Percentiles rank a stretch among this genome's conserved stretches.
phyloP scores from a whole-genome alignment of 768 basidiomycete species.

The Sporobolomyces roseus region DNA sequence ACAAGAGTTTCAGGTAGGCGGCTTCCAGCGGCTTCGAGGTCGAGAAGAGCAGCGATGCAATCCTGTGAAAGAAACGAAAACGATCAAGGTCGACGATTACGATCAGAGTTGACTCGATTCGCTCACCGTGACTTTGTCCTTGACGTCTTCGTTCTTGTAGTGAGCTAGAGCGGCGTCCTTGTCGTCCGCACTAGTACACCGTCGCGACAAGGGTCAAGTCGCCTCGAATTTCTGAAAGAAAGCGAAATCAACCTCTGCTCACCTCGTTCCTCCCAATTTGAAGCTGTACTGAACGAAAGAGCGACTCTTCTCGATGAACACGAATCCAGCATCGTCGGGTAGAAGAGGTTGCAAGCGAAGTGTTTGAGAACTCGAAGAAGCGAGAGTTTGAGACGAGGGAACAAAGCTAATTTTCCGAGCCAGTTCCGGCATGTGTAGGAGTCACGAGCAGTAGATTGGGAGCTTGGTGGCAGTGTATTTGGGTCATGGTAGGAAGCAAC shows the following conservation, averaged over 20 bases:
- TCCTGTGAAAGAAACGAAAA: neutral
- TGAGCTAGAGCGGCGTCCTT: neutral
- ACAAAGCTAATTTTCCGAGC: too few relatives aligned
- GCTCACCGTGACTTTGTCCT: slow-evolving; percentile 16
- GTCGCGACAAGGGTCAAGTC: too few relatives aligned
- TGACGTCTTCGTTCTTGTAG: slow-evolving; percentile 3
- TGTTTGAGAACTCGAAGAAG: too few relatives aligned
- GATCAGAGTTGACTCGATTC: neutral
- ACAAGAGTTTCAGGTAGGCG: too few relatives aligned
- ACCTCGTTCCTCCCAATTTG: neutral
- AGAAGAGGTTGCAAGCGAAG: neutral
- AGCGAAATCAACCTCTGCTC: neutral
- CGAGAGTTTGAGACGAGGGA: too few relatives aligned
- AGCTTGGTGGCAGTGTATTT: too few relatives aligned
- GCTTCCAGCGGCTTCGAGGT: too few relatives aligned
- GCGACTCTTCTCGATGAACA: neutral
- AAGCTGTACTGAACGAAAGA: slow-evolving; percentile 10
- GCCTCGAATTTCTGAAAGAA: too few relatives aligned
- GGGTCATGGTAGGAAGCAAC: too few relatives aligned
- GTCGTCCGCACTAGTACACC: neutral
- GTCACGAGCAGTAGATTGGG: too few relatives aligned
- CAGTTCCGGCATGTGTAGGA: too few relatives aligned
- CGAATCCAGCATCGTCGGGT: neutral
- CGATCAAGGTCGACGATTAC: neutral
- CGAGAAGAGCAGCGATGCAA: too few relatives aligned